Conservation (phyloP, 169 alveolate species). For the Besnoitia besnoiti region DNA sequence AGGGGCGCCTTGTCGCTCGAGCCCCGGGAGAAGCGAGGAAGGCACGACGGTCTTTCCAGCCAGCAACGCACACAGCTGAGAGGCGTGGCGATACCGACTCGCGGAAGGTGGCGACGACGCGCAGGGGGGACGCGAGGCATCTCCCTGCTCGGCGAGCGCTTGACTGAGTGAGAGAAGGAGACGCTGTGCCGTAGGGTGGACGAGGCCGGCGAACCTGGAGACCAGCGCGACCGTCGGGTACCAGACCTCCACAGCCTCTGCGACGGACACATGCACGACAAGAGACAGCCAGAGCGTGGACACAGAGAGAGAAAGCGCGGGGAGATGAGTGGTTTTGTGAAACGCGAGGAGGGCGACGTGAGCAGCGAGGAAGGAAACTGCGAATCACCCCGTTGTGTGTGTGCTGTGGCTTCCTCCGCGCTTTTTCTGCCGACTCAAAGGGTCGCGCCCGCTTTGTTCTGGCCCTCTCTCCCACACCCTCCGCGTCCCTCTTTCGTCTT, state of each 20-base stretch:
- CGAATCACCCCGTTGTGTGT: too few relatives aligned
- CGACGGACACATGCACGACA: not conserved
- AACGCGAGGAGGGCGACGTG: too few relatives aligned
- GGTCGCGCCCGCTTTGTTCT: too few relatives aligned
- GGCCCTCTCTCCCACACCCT: too few relatives aligned
- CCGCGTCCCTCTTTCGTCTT: too few relatives aligned
- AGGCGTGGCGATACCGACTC: not conserved
- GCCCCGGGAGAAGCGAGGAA: not conserved
- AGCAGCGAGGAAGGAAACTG: too few relatives aligned
- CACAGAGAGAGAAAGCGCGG: not conserved
- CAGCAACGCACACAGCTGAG: slow-evolving; percentile 10
- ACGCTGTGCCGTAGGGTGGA: slow-evolving; percentile 25
- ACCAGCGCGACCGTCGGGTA: not conserved
- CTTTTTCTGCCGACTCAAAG: too few relatives aligned
- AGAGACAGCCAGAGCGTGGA: not conserved
- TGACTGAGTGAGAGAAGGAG: not conserved
- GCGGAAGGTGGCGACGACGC: not conserved
- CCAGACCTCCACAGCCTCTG: slow-evolving; percentile 12
- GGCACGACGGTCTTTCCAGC: not conserved
- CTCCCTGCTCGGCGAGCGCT: not conserved
- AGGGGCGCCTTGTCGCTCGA: not conserved
- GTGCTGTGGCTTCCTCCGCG: too few relatives aligned
- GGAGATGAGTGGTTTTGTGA: too few relatives aligned
- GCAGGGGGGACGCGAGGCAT: not conserved
- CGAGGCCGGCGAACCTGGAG: not conserved